Evolutionary conservation across 257 asterid genomes (phyloP).

Genomic region (Buddleja alternifolia): DNA sequence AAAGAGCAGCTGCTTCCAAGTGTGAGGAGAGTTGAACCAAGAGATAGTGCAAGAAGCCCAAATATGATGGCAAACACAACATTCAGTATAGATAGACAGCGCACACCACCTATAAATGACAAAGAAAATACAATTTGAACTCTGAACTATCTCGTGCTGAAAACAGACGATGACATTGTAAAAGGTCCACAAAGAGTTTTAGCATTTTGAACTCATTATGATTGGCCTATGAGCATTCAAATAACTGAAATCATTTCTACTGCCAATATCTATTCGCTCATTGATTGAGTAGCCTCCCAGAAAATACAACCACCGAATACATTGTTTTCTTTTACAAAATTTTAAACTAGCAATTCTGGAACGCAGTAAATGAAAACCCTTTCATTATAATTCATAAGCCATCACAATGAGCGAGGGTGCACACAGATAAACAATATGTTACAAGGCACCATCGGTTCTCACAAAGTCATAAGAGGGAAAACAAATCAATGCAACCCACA

Average conservation of each 20-base stretch:
- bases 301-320: not conserved
- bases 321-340: not conserved
- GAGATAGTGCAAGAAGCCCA: constrained; percentile 86
- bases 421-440: not conserved
- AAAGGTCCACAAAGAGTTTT: not conserved
- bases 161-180: constrained; percentile 5
- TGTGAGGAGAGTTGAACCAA: constrained; percentile 92
- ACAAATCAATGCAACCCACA: constrained; percentile 22
- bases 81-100: constrained; percentile 87
- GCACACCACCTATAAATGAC: constrained; percentile 72
- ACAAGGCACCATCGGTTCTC: not conserved
- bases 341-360: not conserved
- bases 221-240: not conserved
- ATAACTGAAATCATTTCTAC: not conserved
- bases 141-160: not conserved
- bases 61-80: constrained; percentile 65
- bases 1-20: constrained; percentile 90
- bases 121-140: not conserved
- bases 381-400: constrained; percentile 3
- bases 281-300: not conserved
- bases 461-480: not conserved
- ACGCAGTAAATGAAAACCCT: not conserved
- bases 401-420: not conserved
- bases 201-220: not conserved
- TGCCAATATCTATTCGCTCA: not conserved